Percentiles rank a stretch among this genome's conserved stretches.
phyloP scores from a whole-genome alignment of 371 early-diverging fungal species.

The Synchytrium microbalum region DNA sequence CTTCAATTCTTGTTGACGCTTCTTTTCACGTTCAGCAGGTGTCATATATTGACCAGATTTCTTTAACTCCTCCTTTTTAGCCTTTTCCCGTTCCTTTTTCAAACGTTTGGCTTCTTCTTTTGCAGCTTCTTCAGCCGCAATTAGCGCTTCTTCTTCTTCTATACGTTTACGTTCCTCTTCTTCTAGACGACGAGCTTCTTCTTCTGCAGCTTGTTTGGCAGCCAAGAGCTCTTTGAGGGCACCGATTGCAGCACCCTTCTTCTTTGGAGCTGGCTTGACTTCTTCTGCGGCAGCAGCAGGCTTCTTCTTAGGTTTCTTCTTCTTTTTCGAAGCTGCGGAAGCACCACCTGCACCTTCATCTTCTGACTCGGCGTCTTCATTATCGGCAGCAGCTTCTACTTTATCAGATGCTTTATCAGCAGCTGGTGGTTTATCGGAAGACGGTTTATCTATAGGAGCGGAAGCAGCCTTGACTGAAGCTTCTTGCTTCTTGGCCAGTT shows the following conservation, averaged over 20 bases:
- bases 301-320: slow-evolving; percentile 30
- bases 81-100: slow-evolving; percentile 44
- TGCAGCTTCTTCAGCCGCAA: slow-evolving; percentile 53
- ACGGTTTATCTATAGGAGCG: no score
- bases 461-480: slow-evolving; percentile 10
- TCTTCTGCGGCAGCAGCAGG: slow-evolving; percentile 13
- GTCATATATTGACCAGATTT: slow-evolving; percentile 89
- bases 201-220: slow-evolving; percentile 52
- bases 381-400: slow-evolving; percentile 3
- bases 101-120: slow-evolving; percentile 49
- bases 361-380: slow-evolving; percentile 15
- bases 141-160: slow-evolving; percentile 43
- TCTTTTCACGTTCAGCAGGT: slow-evolving; percentile 85
- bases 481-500: slow-evolving; percentile 16
- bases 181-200: slow-evolving; percentile 42
- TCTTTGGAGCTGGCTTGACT: slow-evolving; percentile 17
- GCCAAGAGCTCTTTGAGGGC: slow-evolving; percentile 64
- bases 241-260: slow-evolving; percentile 32
- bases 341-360: slow-evolving; percentile 10
- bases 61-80: slow-evolving; percentile 72
- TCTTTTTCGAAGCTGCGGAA: slow-evolving; percentile 16
- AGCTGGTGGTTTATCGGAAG: slow-evolving; percentile 5
- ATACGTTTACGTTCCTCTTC: slow-evolving; percentile 46
- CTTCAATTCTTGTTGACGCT: slow-evolving; percentile 61
- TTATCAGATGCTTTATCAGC: slow-evolving; percentile 1